Conservation (phyloP, 257 asterid species). For the Penstemon davidsonii region DNA sequence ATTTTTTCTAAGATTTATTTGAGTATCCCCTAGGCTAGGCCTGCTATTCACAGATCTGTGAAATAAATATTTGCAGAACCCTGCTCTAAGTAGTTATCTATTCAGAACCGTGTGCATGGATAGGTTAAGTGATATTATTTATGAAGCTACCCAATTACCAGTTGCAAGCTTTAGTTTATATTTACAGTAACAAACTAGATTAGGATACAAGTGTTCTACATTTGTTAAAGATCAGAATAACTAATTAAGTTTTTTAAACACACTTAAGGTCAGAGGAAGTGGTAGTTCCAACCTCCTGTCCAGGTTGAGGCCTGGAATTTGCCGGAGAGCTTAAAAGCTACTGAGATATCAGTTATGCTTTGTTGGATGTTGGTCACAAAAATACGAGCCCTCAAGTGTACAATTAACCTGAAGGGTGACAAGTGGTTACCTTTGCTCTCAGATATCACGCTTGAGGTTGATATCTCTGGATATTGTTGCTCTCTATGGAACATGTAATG, state of each 20-base stretch:
- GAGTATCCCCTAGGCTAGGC: not conserved
- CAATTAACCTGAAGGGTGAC: constrained; percentile 3
- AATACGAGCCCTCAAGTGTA: not conserved
- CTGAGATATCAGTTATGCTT: not conserved
- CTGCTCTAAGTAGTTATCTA: not conserved
- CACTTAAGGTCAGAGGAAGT: not conserved
- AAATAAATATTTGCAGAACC: constrained; percentile 1
- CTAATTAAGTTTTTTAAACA: not conserved
- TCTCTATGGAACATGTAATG: not conserved
- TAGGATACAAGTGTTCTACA: constrained; percentile 8
- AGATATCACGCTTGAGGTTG: not conserved
- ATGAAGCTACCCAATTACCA: not conserved
- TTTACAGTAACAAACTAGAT: not conserved
- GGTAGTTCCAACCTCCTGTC: not conserved
- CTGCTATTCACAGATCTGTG: constrained; percentile 6
- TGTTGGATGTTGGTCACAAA: not conserved
- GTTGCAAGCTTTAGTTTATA: constrained; percentile 10
- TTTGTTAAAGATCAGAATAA: not conserved
- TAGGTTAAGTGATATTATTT: not conserved
- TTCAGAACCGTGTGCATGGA: not conserved
- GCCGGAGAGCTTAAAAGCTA: not conserved
- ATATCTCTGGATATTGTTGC: constrained; percentile 4
- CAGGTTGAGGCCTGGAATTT: not conserved
- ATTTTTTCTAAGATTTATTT: not conserved
- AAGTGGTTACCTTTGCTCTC: constrained; percentile 4